Evolutionary conservation across 176 grass and related monocot genomes (phyloP), one percentile per base, ranked within the genome.

Genomic region (Triticum urartu): DNA sequence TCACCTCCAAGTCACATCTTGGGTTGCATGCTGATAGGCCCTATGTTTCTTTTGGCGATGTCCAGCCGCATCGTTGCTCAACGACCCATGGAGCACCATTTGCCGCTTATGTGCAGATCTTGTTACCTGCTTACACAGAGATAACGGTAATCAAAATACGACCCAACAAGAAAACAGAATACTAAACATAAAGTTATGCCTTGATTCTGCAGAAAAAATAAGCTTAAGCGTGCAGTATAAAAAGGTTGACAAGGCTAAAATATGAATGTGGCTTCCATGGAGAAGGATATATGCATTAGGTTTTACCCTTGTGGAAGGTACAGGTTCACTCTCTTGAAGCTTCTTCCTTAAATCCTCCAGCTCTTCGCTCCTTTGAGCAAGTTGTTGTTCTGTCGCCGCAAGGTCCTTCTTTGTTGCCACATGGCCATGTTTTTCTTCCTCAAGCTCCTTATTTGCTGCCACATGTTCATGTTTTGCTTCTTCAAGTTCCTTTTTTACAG

Each of bases 241-340:
- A 52, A 48, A 68, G 1, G 45, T 28, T 64, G 5, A 10, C 13
- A 32, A n/a, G 4, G 33, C 54, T 59, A 59, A 59, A 21, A 7
- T 21, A 21, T 11, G 40, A 43, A 43, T 11, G 40, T 43, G 0
- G 40, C 40, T 59, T 59, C 54, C 11, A 13, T 4, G 13, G 2
- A 21, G 54, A 52, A 52, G 13, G 14, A 15, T 59, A 5, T 20
- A 20, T 20, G 15, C 0, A 59, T 59, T 21, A 59, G 18, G 0
- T 59, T 59, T 73, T 73, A 73, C 70, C 70, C 11, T 43, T 45
- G 0, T 45, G 70, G 0, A 73, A 1, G 42, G n/a, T 47, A 25
- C n/a, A 12, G 2, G 38, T 85, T 85, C 76, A 74, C n/a, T 84
- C 39, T 67, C 87, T 42, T 75, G 54, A 89, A 85, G 58, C 28